Evolutionary conservation across 192 early-diverging fungal genomes (phyloP).

Genomic region (Rhizoclosmatium globosum): DNA sequence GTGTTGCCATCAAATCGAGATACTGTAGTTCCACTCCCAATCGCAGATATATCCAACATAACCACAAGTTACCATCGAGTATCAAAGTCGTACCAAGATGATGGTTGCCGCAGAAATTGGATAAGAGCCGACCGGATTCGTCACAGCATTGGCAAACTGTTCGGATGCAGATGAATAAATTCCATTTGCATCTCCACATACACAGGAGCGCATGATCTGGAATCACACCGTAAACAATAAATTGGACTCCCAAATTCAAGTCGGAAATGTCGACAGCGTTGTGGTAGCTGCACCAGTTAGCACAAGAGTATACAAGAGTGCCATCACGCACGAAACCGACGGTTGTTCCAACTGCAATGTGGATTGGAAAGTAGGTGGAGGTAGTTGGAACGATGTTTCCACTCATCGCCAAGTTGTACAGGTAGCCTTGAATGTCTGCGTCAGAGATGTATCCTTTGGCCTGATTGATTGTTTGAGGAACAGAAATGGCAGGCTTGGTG

Average conservation of each 20-base stretch:
- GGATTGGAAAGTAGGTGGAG: neutral
- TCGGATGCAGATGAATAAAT: too few relatives aligned
- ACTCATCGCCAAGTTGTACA: neutral
- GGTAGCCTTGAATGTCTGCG: neutral
- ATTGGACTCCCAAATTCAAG: neutral
- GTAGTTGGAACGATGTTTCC: neutral
- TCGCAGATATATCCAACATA: too few relatives aligned
- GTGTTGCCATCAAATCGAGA: too few relatives aligned
- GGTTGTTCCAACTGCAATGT: neutral
- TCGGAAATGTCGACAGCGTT: neutral
- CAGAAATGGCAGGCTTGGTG: neutral
- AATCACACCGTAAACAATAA: neutral
- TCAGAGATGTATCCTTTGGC: neutral
- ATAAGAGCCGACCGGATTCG: too few relatives aligned
- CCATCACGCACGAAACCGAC: neutral
- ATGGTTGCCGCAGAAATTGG: too few relatives aligned
- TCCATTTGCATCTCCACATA: neutral
- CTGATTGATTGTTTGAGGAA: neutral
- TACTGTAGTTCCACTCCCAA: too few relatives aligned
- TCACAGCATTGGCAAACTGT: too few relatives aligned
- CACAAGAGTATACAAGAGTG: neutral
- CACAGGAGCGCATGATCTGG: neutral
- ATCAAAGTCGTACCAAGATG: too few relatives aligned
- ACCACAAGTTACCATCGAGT: too few relatives aligned
- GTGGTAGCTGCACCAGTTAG: neutral